phyloP scores from a whole-genome alignment of 768 basidiomycete genomes.

The Neoboletus magnificus region DNA sequence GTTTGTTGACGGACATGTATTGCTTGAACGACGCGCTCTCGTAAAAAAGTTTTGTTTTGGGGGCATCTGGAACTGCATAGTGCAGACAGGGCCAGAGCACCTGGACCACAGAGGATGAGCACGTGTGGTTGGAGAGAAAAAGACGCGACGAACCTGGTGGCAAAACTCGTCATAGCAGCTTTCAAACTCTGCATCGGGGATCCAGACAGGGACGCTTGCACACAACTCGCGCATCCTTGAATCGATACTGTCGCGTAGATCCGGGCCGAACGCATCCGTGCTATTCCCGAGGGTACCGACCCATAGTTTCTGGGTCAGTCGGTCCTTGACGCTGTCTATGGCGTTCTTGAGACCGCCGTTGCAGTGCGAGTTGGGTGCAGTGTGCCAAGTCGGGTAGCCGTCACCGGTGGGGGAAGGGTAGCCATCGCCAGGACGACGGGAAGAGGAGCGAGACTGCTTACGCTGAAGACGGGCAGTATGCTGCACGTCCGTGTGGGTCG shows the following conservation, averaged over 20 bases:
- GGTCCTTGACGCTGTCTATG: conserved; percentile 58
- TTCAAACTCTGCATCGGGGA: conserved; percentile 74
- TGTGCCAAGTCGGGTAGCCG: conserved; percentile 38
- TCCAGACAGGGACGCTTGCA: conserved; percentile 65
- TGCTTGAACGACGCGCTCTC: conserved; percentile 79
- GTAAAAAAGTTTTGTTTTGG: conserved; percentile 78
- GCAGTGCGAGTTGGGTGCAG: conserved; percentile 65
- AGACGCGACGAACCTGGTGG: conserved; percentile 54
- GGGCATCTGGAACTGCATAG: conserved; percentile 83
- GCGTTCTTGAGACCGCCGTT: conserved; percentile 87
- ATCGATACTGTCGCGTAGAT: conserved; percentile 56
- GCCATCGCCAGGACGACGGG: conserved; percentile 38
- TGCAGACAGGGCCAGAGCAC: conserved; percentile 88
- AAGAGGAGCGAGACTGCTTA: conserved; percentile 51
- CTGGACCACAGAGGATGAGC: conserved; percentile 20
- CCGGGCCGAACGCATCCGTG: conserved; percentile 61
- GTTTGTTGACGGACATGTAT: conserved; percentile 86
- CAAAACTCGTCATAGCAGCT: conserved; percentile 85
- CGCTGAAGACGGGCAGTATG: conserved; percentile 43
- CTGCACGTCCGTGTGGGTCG: conserved; percentile 43
- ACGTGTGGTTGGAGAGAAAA: conserved; percentile 9
- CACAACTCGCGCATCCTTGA: conserved; percentile 40
- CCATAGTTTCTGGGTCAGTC: conserved; percentile 52
- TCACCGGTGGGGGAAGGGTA: conserved; percentile 31
- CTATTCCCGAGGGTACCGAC: conserved; percentile 74